These are phyloP conservation scores for Fraxinus sp. DNA, from an alignment of 305 asterid species.

Conservation along the genomic window DNA sequence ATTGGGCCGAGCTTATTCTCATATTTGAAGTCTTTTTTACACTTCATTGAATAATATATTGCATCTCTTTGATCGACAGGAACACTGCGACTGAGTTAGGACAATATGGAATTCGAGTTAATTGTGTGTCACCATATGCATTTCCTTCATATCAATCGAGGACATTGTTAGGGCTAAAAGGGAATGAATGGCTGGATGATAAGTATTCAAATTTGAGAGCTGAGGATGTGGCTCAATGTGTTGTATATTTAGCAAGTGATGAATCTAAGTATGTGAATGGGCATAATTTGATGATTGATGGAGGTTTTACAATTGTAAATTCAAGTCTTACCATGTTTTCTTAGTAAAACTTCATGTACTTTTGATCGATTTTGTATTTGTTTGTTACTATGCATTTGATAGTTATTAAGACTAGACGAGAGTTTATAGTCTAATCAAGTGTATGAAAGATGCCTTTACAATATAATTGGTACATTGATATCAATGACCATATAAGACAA, in stretches of 20 bases:
- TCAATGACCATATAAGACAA: neutral
- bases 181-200: constrained; percentile 6
- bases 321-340: neutral
- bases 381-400: neutral
- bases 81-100: constrained; percentile 23
- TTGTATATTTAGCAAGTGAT: constrained; percentile 27
- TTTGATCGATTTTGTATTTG: neutral
- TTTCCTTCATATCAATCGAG: constrained; percentile 16
- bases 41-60: neutral
- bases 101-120: constrained; percentile 28
- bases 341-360: neutral
- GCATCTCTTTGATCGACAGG: neutral
- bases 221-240: constrained; percentile 25
- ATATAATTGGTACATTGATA: neutral
- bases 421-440: neutral
- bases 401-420: neutral
- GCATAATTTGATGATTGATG: constrained; percentile 25
- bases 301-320: constrained; percentile 21
- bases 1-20: neutral
- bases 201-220: constrained; percentile 9
- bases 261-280: constrained; percentile 28
- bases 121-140: constrained; percentile 32
- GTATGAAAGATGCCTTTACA: neutral
- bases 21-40: neutral
- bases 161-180: neutral